Evolutionary conservation across 306 rosid species (phyloP), one percentile per base, ranked within the genome.

Genomic region (Abrus pulchellus): DNA sequence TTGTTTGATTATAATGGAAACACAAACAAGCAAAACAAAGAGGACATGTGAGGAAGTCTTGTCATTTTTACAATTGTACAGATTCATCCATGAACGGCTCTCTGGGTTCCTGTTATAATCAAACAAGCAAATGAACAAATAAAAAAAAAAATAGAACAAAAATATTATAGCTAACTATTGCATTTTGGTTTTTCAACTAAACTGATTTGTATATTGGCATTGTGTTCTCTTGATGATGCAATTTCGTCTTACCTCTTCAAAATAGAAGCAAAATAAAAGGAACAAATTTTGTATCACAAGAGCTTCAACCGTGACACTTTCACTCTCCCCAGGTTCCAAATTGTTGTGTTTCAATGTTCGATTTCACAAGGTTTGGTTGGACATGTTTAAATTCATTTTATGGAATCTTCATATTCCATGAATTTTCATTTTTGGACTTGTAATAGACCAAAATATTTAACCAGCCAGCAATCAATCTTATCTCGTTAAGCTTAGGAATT

Each of bases 61-160:
- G 34, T 60, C 28, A 56, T 87, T 75, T 71, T 90, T 77, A 87
- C 86, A 87, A 89, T 66, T 84, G 72, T 80, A 70, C 86, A 82
- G 89, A 89, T 83, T 47, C 53, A 40, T 62, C 47, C 32, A 69
- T 55, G 88, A 83, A 88, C 89, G 87, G 54, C 85, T 86, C 93
- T 87, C 82, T 55, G 57, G 90, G 60, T 64, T 85, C 68, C 82
- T 43, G 28, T 14, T 53, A 59, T 77, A 68, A 77, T 53, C 83
- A 27, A 71, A 80, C 63, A 41, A 76, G 68, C 12, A 29, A 76
- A 53, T 48, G 72, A 44, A 74, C 3, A 9, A 47, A 62, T 59
- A 9, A 36, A 10, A 0, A 13, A 3, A 75, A 13, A 40, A 0
- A 9, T 30, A 13, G 11, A 28, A 53, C 75, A 69, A 53, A 74